Evolutionary conservation across 345 rosid genomes (phyloP), one percentile per base, ranked within the genome.

Genomic region (Melaleuca quinquenervia): DNA sequence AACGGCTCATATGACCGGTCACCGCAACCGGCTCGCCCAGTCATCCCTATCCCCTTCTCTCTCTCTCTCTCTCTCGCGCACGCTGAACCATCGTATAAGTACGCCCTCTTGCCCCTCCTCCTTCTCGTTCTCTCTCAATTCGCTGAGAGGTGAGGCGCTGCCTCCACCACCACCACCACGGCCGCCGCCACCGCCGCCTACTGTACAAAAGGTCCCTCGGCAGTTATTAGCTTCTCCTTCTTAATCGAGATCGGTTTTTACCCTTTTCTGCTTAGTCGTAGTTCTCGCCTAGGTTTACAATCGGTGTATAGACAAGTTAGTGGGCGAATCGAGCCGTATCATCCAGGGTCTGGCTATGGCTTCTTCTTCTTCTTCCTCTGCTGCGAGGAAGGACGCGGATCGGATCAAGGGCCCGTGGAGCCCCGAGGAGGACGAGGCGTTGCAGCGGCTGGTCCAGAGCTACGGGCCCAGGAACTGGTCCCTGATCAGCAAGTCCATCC

Each of bases 361-460:
- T 58, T 13, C 70, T 7, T n/a, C 70, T 58, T n/a, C 70, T 36
- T 9, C 78, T 36, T 36, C 75, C 3, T 21, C 50, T 32, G 64
- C 80, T 24, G 60, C 89, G 3, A 91, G 89, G 74, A 94, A 88
- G 74, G 94, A 93, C 36, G 86, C 87, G 75, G 96, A 95, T 89
- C 94, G 96, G 90, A 94, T 95, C 93, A 95, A 93, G 88, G 98
- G 98, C 13, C 98, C 98, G 2, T 95, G 98, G 98, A 92, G 95
- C 58, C 95, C 95, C 2, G 98, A 94, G 88, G 98, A 95, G 87
- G 98, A 95, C 56, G 96, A 93, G 80, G 90, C 95, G 64, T 89
- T 95, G 29, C 93, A 90, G 84, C 85, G 94, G 82, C 88, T 94
- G 82, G 98, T 95, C 16, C 93, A 91, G 62, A 90, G 32, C 86